phyloP scores from a whole-genome alignment of 306 rosid species.

The Mimosa pudica region DNA sequence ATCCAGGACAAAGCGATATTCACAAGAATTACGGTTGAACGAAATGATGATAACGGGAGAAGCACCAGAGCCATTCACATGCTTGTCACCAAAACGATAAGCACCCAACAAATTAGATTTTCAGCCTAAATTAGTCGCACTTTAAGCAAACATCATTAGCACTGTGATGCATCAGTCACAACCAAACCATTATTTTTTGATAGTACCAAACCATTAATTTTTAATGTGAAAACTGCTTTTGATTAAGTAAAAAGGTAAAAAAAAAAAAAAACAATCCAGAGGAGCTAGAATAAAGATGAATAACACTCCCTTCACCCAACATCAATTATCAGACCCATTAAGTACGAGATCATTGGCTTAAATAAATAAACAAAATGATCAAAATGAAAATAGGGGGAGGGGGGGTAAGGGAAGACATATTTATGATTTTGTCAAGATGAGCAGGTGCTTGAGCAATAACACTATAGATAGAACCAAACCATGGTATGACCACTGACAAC shows the following conservation, averaged over 20 bases:
- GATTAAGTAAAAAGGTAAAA: conserved; percentile 15
- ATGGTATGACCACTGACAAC: conserved; percentile 20
- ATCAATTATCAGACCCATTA: conserved; percentile 39
- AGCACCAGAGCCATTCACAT: neutral
- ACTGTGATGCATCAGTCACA: neutral
- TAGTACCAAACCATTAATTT: neutral
- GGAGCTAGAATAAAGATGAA: conserved; percentile 38
- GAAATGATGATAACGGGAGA: neutral
- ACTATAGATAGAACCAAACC: neutral
- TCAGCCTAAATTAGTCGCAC: neutral
- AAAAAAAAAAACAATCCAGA: conserved; percentile 38
- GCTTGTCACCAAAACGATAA: neutral
- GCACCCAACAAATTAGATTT: neutral
- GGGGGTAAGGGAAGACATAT: conserved; percentile 2
- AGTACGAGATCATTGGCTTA: conserved; percentile 37
- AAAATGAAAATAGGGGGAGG: conserved; percentile 10
- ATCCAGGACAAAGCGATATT: neutral
- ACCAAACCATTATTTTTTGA: neutral
- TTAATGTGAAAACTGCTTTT: conserved; percentile 19
- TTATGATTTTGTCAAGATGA: conserved; percentile 14
- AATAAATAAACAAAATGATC: conserved; percentile 43
- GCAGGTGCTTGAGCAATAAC: conserved; percentile 22
- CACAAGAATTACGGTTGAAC: neutral
- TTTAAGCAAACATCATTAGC: neutral
- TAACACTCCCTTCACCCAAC: conserved; percentile 39